Evolutionary conservation across 148 eudicot genomes (phyloP).

Genomic region (Chenopodium suecicum): DNA sequence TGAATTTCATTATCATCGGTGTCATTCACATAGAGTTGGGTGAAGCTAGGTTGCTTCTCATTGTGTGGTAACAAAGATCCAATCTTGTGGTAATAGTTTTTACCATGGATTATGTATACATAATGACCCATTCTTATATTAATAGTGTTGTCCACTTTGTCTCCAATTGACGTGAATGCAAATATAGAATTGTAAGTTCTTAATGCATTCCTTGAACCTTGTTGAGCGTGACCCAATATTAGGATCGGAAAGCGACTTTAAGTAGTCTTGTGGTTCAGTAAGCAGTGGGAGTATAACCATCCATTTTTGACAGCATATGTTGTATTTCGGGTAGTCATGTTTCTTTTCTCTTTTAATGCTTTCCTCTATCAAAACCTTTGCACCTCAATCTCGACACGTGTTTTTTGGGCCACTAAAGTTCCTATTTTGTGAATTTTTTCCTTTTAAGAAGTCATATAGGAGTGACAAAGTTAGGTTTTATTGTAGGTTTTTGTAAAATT

Average conservation of each 20-base stretch:
- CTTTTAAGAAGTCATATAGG: neutral
- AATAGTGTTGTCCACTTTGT: neutral
- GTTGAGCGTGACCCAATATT: neutral
- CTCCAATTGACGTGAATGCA: neutral
- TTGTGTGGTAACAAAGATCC: neutral
- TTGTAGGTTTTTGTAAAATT: no score
- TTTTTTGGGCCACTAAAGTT: neutral
- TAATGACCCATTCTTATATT: no score
- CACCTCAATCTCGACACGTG: neutral
- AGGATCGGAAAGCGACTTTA: neutral
- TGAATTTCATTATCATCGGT: neutral
- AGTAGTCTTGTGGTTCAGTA: neutral
- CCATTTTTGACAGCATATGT: conserved; percentile 27
- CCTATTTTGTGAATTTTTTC: neutral
- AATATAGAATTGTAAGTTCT: conserved; percentile 27
- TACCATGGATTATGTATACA: no score
- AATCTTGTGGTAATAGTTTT: neutral
- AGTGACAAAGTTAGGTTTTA: no score
- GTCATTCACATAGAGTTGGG: neutral
- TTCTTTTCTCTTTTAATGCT: neutral
- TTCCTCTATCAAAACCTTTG: neutral
- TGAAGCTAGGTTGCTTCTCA: neutral
- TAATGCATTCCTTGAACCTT: conserved; percentile 6
- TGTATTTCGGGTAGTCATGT: neutral
- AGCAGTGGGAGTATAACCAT: neutral